Evolutionary conservation across 768 basidiomycete genomes (phyloP), one percentile per base, ranked within the genome.

Genomic region (Rossbeevera mucosa): DNA sequence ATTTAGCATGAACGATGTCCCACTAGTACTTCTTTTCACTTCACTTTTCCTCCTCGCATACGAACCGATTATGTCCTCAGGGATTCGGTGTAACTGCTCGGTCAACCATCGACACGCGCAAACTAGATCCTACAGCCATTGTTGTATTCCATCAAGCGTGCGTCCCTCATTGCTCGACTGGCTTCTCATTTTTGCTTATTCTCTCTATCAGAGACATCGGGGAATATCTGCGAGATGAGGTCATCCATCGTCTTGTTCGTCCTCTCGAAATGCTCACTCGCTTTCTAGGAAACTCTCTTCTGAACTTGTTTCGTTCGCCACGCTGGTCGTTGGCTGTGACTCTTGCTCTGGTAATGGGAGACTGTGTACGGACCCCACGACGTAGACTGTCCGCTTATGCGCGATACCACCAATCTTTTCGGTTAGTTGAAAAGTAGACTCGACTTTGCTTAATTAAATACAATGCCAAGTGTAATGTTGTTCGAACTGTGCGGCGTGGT

Each of bases 71-170:
- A 7, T 16, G 9, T 42, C 31, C 18, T 16, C 61, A 97, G 94
- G 96, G 96, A 22, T 98, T 98, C 65, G 96, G 96, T 50, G 96
- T 98, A 5, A 98, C 96, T 29, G 90, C 96, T 5, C 79, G 94
- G 51, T 94, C 94, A 26, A 98, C 96, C 4, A 72, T 96, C 7
- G 96, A 99, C 69, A 97, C 96, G 22, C 75, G 95, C 59, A 99
- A 99, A 79, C 71, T 98, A 41, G 96, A 98, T 66, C 96, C 96
- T 21, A 97, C 94, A 21, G 85, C 91, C 7, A 97, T 99, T 53
- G 86, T 99, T 45, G 96, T 97, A 3, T 99, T 98, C 72, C 96
- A 98, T 66, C 96, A 99, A 75, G 88, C 96, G 91, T 94, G 66
- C 52, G 53, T 49, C 43, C 25, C 29, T 24, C 43, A 46, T 52